Base-by-base conservation (phyloP, 768 basidiomycete genomes). In the Mycena indigotica region DNA sequence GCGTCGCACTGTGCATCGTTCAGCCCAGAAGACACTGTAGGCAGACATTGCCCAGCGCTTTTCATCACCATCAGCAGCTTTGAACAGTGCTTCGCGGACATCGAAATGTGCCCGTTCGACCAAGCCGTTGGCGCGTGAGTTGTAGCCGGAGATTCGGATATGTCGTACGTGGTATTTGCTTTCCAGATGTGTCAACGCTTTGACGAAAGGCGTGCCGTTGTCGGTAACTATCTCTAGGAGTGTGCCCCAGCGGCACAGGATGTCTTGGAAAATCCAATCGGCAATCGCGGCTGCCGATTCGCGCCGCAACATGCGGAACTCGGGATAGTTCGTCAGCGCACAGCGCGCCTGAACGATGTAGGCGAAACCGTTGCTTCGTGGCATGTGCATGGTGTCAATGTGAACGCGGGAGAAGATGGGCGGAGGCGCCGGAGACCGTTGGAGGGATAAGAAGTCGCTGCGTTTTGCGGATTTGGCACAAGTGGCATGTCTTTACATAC, bases 391-490 rank as follows among this genome's bases (percentile, higher is more conserved):
- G 6, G 46, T 48, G 25, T 48, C 46, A 23, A 48, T 48, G 25
- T 48, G 28, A 23, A 28, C n/a, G 24, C 28, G 66, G 1, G 50
- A n/a, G 26, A 66, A 66, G 0, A 66, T 29, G 0, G 57, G 54
- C 0, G 64, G 51, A 6, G 66, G 58, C 1, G 24, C 15, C 50
- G 1, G 58, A 29, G 0, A 65, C 58, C 0, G 48, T 52, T 0
- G 38, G 61, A 12, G 53, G 66, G 17, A 70, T 55, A 5, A 48
- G 28, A 1, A 72, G 50, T 15, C 65, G 63, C 0, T 57, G 25
- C 0, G 56, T 38, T 0, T 67, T 64, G 0, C 62, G 45, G 3
- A 55, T 25, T 46, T 75, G 73, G 24, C 74, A 75, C 0, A 48
- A 26, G 12, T 6, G 12, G n/a, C 46, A 48, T 28, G 66, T 62